Base-by-base conservation (phyloP, 495 filamentous ascomycete genomes). In the Aspergillus haitiensis region DNA sequence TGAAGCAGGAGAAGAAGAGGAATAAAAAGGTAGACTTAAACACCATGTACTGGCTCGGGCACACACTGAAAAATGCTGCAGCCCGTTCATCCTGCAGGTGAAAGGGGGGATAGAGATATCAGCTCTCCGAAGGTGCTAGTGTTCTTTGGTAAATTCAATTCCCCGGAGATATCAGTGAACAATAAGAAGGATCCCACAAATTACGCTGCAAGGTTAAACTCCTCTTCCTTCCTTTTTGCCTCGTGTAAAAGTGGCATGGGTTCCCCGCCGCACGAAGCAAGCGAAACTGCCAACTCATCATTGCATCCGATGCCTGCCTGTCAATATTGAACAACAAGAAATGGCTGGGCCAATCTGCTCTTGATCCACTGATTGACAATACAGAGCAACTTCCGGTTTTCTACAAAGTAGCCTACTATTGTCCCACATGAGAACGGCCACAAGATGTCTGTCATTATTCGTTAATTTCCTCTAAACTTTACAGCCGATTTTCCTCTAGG, bases 221-320 rank as follows among this genome's bases (percentile, higher is more conserved):
- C 54, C 46, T 58, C 52, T 55, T 44, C 46, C 37, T 49, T 36
- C 49, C 44, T 60, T 52, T 47, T 36, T 55, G 13, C 53, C 60
- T 63, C 60, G 61, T 63, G 61, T 61, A 55, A 61, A 66, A 42
- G 58, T 62, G 64, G 56, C 64, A 67, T 64, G 64, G 64, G 54
- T 63, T 61, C 64, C 64, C 64, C 64, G 64, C 60, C 60, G 58
- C 64, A 48, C 55, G 54, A 63, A 66, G 61, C 74, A 72, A 72
- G 50, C 66, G 64, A 64, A 83, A 83, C 72, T 91, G 90, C 87
- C 89, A 92, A 86, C 89, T 91, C 89, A 92, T 90, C 88, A 87
- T 75, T 89, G 87, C 89, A 87, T 90, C 81, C 81, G 77, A 76
- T 73, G 76, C 75, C 75, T 75, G 73, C 68, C 74, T 70, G 73